phyloP scores from a whole-genome alignment of 1,284 basidiomycete genomes.

The Cutaneotrichosporon cyanovorans region DNA sequence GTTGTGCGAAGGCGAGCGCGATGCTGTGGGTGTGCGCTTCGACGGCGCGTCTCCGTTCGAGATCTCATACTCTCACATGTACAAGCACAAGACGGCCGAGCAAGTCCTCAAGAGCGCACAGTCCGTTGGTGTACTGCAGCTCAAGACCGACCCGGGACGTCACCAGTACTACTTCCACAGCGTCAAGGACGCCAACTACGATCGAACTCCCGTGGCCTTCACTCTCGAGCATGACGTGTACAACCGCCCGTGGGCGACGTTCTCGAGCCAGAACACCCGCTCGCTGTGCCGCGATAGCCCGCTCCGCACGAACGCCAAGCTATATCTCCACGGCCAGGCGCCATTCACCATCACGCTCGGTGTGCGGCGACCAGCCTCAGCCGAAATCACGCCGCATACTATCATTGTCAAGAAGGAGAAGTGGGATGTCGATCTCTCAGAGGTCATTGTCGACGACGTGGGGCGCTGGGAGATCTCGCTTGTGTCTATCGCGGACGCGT shows the following conservation, averaged over 20 bases:
- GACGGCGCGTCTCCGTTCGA: conserved; percentile 76
- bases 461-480: conserved; percentile 74
- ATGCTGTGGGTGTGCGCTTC: conserved; percentile 71
- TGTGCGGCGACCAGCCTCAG: conserved; percentile 65
- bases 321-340: conserved; percentile 69
- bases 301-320: conserved; percentile 53
- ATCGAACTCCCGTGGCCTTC: conserved; percentile 46
- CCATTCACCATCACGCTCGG: conserved; percentile 74
- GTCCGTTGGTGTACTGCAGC: conserved; percentile 68
- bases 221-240: conserved; percentile 75
- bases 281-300: conserved; percentile 62
- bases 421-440: conserved; percentile 69
- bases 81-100: conserved; percentile 46
- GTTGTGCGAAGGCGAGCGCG: conserved; percentile 72
- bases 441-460: conserved; percentile 64
- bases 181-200: conserved; percentile 78
- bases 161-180: conserved; percentile 84
- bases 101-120: conserved; percentile 81
- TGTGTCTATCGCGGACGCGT: conserved; percentile 65
- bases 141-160: conserved; percentile 69
- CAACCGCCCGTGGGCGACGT: conserved; percentile 65
- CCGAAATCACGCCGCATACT: conserved; percentile 55
- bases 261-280: conserved; percentile 59
- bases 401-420: conserved; percentile 54
- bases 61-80: conserved; percentile 52